These are phyloP conservation scores for Bipolaris oryzae DNA, from an alignment of 2,329 filamentous ascomycete species.

Conservation along the genomic window DNA sequence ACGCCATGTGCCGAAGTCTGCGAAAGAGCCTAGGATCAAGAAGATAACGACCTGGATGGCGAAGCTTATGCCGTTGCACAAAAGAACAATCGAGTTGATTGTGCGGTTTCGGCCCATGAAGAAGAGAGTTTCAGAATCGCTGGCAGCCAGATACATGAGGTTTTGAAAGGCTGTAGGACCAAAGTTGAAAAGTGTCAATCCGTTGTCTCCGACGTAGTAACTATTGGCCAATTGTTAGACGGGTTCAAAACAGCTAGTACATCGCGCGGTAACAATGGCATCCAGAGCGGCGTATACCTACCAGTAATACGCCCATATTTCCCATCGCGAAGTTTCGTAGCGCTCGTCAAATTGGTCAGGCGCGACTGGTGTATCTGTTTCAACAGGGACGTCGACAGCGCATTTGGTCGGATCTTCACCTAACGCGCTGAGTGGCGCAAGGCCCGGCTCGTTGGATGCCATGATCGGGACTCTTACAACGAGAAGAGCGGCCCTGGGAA, in stretches of 20 bases:
- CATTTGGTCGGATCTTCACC: slow-evolving; percentile 30
- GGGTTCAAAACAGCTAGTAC: slow-evolving; percentile 4
- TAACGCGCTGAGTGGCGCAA: slow-evolving; percentile 28
- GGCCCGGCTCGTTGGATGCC: slow-evolving; percentile 32
- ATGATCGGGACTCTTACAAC: slow-evolving; percentile 3
- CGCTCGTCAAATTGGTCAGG: slow-evolving; percentile 62
- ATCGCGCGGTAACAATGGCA: not conserved
- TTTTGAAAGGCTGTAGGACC: slow-evolving; percentile 61
- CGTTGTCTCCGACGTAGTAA: slow-evolving; percentile 72
- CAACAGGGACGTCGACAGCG: slow-evolving; percentile 22
- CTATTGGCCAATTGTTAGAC: slow-evolving; percentile 29
- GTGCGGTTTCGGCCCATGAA: slow-evolving; percentile 60
- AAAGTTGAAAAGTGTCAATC: slow-evolving; percentile 64
- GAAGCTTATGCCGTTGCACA: slow-evolving; percentile 71
- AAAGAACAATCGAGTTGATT: slow-evolving; percentile 58
- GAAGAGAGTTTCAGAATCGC: slow-evolving; percentile 57
- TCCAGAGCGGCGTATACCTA: slow-evolving; percentile 27
- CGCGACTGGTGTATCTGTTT: slow-evolving; percentile 53
- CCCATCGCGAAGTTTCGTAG: slow-evolving; percentile 58
- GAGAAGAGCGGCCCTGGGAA: not conserved
- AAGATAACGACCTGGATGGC: slow-evolving; percentile 67
- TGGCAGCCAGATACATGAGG: slow-evolving; percentile 65
- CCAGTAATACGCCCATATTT: slow-evolving; percentile 64
- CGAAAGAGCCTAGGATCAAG: slow-evolving; percentile 59
- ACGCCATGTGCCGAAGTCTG: slow-evolving; percentile 68